phyloP scores from a whole-genome alignment of 805 yeast genomes.

The Grigorovia yakushimaensis region DNA sequence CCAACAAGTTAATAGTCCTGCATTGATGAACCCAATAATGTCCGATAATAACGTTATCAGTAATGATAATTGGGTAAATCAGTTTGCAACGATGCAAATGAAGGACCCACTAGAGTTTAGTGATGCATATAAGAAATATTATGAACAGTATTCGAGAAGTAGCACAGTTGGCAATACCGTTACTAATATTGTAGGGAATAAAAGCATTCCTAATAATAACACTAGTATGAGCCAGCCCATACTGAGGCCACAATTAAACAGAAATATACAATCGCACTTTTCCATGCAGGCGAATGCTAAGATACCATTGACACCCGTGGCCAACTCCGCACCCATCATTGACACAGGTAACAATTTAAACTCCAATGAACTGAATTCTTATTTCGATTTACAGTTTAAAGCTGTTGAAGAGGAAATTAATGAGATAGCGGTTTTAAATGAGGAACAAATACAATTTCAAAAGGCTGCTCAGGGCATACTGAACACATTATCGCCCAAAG shows the following conservation, averaged over 20 bases:
- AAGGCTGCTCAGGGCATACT: constrained; percentile 20
- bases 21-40: background rate
- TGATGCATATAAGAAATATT: constrained; percentile 20
- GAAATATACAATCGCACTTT: background rate
- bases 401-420: constrained; percentile 9
- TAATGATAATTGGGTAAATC: constrained; percentile 12
- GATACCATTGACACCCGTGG: background rate
- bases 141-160: constrained; percentile 15
- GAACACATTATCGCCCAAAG: constrained; percentile 5
- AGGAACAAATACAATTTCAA: constrained; percentile 20
- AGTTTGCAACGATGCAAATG: constrained; percentile 21
- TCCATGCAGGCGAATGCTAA: background rate
- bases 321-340: background rate
- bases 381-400: constrained; percentile 17
- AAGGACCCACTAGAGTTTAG: constrained; percentile 25
- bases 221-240: background rate
- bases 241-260: background rate
- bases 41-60: background rate
- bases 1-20: background rate
- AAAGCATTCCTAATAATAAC: background rate
- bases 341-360: background rate
- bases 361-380: constrained; percentile 3
- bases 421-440: constrained; percentile 3
- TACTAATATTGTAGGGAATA: background rate
- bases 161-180: constrained; percentile 1